Evolutionary conservation across 345 rosid species (phyloP).

Genomic region (Raphanus raphanistrum): DNA sequence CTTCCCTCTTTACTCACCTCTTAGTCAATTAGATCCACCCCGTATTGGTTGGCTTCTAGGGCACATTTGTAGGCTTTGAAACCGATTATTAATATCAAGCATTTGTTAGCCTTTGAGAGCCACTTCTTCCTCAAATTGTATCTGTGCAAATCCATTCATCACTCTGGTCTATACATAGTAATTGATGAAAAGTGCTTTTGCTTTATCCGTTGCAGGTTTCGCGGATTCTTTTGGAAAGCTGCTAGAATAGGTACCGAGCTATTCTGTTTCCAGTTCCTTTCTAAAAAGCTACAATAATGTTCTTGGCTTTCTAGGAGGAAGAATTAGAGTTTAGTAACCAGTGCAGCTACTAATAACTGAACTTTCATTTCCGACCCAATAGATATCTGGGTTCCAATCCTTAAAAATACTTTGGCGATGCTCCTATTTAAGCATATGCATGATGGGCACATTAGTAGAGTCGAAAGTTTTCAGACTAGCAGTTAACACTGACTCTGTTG

Average conservation of each 20-base stretch:
- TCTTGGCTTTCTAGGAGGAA: slow-evolving; percentile 4
- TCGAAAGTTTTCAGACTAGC: neutral
- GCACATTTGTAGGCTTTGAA: neutral
- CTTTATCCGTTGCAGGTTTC: slow-evolving; percentile 53
- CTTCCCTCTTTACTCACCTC: neutral
- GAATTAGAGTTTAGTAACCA: neutral
- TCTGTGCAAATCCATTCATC: too few relatives aligned
- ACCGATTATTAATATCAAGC: neutral
- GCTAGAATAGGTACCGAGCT: slow-evolving; percentile 95
- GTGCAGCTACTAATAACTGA: neutral
- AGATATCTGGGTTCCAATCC: neutral
- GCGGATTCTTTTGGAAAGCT: slow-evolving; percentile 97
- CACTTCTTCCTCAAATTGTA: too few relatives aligned
- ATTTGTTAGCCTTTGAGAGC: too few relatives aligned
- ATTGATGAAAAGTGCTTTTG: neutral
- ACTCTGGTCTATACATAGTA: neutral
- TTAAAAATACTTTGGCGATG: neutral
- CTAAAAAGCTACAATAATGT: neutral
- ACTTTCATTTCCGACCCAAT: neutral
- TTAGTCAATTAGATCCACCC: neutral
- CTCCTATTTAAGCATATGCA: neutral
- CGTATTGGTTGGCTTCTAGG: too few relatives aligned
- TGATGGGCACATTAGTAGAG: neutral
- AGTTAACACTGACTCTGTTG: neutral
- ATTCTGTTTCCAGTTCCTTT: too few relatives aligned